Base-by-base conservation (phyloP, 2,329 filamentous ascomycete genomes). In the Talaromyces sp. region DNA sequence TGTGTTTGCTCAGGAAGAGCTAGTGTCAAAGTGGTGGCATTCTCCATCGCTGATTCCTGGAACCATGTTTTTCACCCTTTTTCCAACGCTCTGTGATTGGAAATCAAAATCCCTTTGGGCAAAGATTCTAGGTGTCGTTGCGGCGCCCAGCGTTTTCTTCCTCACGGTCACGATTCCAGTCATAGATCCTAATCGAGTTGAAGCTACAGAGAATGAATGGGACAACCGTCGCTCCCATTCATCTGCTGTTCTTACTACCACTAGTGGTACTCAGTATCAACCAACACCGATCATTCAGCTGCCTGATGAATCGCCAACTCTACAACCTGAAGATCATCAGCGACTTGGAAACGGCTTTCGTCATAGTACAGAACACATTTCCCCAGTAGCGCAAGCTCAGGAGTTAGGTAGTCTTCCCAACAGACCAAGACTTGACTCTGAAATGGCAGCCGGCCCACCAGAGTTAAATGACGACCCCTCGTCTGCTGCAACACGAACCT, bases 91-190 rank as follows among this genome's bases (percentile, higher is more conserved):
- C 35, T 89, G 88, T 68, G 88, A 85, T 31, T 99, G 94, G 92
- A 82, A 78, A 50, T 86, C 90, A 33, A 98, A 97, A 78, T 87
- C 83, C n/a, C 77, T 90, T n/a, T 92, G 89, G 87, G 93, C 94
- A 71, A 93, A 91, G 73, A 79, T 93, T 52, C 80, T 97, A 57
- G 94, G 92, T 49, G 72, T 95, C 11, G 84, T 96, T 43, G 93
- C 93, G 8, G 89, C 92, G n/a, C 91, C 93, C 1, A 96, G 90
- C 70, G 92, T 99, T 43, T 91, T 99, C 68, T 80, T 98, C 2
- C 83, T 99, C 3, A 94, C 94, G 0, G 87, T 95, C 56, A 99
- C 95, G 0, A 78, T 99, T 4, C 95, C 96, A 0, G 93, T 99
- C 0, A 91, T 97, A 6, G 94, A 98, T 71, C 86, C 86, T 1